These are phyloP conservation scores for Talaromyces sp. DNA, from an alignment of 2,329 filamentous ascomycete genomes.

Conservation along the genomic window DNA sequence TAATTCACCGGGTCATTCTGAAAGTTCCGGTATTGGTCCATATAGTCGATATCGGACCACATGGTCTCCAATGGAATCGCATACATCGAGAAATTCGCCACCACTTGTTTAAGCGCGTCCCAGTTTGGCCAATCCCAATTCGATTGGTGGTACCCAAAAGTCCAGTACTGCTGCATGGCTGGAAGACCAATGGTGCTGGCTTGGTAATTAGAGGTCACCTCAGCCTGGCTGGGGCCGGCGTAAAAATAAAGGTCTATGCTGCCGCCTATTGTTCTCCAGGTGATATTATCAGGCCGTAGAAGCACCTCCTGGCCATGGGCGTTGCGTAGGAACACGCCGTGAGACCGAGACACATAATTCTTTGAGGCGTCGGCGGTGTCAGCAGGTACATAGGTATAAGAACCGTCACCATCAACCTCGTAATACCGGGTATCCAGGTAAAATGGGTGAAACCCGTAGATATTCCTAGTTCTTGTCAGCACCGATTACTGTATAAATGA, in stretches of 20 bases:
- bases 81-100: conserved; percentile 50
- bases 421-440: conserved; percentile 76
- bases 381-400: neutral
- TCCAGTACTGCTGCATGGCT: conserved; percentile 76
- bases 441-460: conserved; percentile 73
- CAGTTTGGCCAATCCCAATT: conserved; percentile 78
- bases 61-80: conserved; percentile 52
- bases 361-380: conserved; percentile 50
- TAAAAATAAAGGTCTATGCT: conserved; percentile 79
- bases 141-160: conserved; percentile 78
- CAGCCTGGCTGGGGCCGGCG: conserved; percentile 63
- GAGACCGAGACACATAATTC: conserved; percentile 62
- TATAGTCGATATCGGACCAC: conserved; percentile 49
- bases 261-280: conserved; percentile 71
- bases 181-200: conserved; percentile 63
- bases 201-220: conserved; percentile 66
- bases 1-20: conserved; percentile 52
- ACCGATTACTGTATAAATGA: neutral
- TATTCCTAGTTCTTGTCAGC: conserved; percentile 43
- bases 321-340: conserved; percentile 74
- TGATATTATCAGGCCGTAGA: conserved; percentile 59
- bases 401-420: neutral
- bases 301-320: conserved; percentile 71
- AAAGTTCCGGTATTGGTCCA: conserved; percentile 60
- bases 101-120: conserved; percentile 58